A percentile compares a stretch with the other conserved stretches of the same genome.
phyloP scores from a whole-genome alignment of 768 basidiomycete species.

The Termitomyces sp. region DNA sequence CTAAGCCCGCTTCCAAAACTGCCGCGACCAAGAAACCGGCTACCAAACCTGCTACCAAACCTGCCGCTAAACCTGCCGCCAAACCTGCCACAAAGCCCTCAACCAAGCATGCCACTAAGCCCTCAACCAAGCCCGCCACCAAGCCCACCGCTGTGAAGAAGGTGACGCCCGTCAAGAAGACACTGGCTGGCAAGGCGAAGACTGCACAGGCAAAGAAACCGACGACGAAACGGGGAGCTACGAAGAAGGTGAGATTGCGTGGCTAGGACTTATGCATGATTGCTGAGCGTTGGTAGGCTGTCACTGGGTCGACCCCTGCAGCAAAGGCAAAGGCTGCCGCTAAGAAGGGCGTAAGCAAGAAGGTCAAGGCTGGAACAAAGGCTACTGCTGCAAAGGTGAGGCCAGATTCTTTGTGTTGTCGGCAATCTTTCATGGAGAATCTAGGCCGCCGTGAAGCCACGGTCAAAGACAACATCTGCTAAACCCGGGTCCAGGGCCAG shows the following conservation, averaged over 20 bases:
- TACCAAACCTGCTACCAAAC: slow-evolving; percentile 27
- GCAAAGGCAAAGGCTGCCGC: slow-evolving; percentile 14
- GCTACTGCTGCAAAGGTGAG: slow-evolving; percentile 25
- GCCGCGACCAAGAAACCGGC: slow-evolving; percentile 28
- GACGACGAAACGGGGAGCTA: slow-evolving; percentile 19
- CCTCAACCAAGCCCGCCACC: slow-evolving; percentile 36
- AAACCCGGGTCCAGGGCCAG: slow-evolving; percentile 25
- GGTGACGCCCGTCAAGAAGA: slow-evolving; percentile 56
- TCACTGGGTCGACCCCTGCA: background rate
- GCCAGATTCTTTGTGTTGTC: background rate
- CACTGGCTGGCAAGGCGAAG: slow-evolving; percentile 30
- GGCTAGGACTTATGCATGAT: no score
- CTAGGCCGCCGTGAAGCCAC: slow-evolving; percentile 26
- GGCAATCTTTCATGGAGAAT: background rate
- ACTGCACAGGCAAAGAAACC: slow-evolving; percentile 31
- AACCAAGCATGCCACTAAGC: no score
- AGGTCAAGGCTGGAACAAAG: slow-evolving; percentile 12
- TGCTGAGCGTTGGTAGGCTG: background rate
- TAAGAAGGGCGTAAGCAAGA: slow-evolving; percentile 5
- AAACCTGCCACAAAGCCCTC: slow-evolving; percentile 25
- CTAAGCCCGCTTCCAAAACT: slow-evolving; percentile 28
- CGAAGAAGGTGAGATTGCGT: background rate
- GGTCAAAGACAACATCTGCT: slow-evolving; percentile 19
- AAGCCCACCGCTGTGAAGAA: slow-evolving; percentile 38
- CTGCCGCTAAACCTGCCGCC: slow-evolving; percentile 23